Conservation (phyloP, 306 rosid species). For the Crataegus laevigata region DNA sequence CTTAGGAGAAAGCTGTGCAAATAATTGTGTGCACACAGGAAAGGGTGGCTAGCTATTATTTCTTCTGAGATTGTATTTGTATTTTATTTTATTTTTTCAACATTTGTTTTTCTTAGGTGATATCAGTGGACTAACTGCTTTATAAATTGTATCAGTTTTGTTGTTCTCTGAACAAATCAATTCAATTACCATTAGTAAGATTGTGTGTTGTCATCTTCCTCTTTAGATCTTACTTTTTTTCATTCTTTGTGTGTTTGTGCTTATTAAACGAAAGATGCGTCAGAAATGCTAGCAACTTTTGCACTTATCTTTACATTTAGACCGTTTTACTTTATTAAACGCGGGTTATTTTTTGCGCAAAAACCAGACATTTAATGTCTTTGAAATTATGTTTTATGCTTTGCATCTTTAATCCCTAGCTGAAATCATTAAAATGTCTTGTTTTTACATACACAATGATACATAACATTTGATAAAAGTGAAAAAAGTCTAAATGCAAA, state of each 20-base stretch:
- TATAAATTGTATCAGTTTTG: not conserved
- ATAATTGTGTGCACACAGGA: slow-evolving; percentile 27
- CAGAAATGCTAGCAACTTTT: too few species aligned
- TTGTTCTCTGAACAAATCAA: not conserved
- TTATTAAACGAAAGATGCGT: not conserved
- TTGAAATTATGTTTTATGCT: too few species aligned
- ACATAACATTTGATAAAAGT: too few species aligned
- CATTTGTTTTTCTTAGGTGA: slow-evolving; percentile 20
- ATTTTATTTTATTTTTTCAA: slow-evolving; percentile 6
- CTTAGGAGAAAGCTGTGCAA: slow-evolving; percentile 23
- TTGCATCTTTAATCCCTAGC: too few species aligned
- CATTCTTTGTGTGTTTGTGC: not conserved
- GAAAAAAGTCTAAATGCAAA: too few species aligned
- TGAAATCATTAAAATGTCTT: too few species aligned
- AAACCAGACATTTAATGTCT: too few species aligned
- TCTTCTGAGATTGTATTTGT: slow-evolving; percentile 23
- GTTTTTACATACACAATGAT: too few species aligned
- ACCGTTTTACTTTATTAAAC: too few species aligned
- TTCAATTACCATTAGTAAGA: not conserved
- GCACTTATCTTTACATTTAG: too few species aligned
- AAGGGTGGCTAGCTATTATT: slow-evolving; percentile 24
- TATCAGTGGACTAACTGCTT: not conserved
- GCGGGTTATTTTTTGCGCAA: too few species aligned
- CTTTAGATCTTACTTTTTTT: not conserved
- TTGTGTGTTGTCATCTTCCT: not conserved